phyloP scores from a whole-genome alignment of 176 grass and related monocot species.

The Juncus effusus region DNA sequence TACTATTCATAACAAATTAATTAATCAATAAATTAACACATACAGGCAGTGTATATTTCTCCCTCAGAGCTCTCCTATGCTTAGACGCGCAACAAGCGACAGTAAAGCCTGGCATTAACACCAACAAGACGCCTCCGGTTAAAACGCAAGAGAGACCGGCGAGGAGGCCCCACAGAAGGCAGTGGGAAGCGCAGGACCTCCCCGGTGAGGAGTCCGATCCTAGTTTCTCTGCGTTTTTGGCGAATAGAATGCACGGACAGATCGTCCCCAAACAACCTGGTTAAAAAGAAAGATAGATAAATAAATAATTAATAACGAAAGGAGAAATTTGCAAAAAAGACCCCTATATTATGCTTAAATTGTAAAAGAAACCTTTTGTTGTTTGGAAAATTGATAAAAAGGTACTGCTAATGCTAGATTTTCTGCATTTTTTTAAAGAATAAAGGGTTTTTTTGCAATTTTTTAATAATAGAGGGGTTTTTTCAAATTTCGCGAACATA shows the following conservation, averaged over 20 bases:
- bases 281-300: slow-evolving; percentile 17
- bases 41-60: slow-evolving; percentile 80
- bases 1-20: no score
- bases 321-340: no score
- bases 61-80: slow-evolving; percentile 54
- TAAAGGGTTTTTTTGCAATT: no score
- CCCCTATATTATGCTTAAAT: no score
- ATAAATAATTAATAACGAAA: no score
- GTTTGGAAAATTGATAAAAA: no score
- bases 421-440: no score
- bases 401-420: no score
- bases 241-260: slow-evolving; percentile 84
- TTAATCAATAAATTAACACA: background rate
- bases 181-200: slow-evolving; percentile 77
- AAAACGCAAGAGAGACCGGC: slow-evolving; percentile 79
- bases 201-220: slow-evolving; percentile 74
- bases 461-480: no score
- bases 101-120: slow-evolving; percentile 65
- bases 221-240: slow-evolving; percentile 80
- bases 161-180: slow-evolving; percentile 81
- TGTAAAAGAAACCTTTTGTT: no score
- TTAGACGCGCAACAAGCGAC: slow-evolving; percentile 84
- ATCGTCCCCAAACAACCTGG: slow-evolving; percentile 74
- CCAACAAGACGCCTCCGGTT: slow-evolving; percentile 64
- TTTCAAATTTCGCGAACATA: no score